These are phyloP conservation scores for Oldenlandia corymbosa DNA, from an alignment of 257 asterid species.

Conservation along the genomic window DNA sequence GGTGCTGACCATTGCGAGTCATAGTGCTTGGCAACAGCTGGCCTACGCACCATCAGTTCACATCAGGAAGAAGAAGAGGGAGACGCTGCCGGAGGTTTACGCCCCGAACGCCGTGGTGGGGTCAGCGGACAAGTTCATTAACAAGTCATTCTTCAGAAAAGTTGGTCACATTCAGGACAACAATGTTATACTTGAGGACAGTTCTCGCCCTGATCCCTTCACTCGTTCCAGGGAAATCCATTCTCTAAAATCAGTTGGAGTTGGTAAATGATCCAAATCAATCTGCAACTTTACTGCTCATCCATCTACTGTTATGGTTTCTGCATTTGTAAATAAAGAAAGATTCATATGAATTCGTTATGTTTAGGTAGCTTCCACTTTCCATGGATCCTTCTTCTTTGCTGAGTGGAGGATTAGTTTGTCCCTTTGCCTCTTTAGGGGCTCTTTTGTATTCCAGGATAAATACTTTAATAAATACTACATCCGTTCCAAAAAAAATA, in stretches of 20 bases:
- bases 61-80: slow-evolving; percentile 15
- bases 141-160: slow-evolving; percentile 16
- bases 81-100: slow-evolving; percentile 15
- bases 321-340: background rate
- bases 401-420: too few relatives aligned
- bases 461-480: too few relatives aligned
- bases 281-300: background rate
- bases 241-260: slow-evolving; percentile 8
- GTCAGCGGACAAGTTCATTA: slow-evolving; percentile 2
- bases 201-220: slow-evolving; percentile 13
- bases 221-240: slow-evolving; percentile 3
- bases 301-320: background rate
- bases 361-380: too few relatives aligned
- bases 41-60: slow-evolving; percentile 13
- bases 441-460: too few relatives aligned
- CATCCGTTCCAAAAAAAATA: too few relatives aligned
- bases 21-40: slow-evolving; percentile 17
- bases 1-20: background rate
- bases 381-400: too few relatives aligned
- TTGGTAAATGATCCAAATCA: background rate
- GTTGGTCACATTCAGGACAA: slow-evolving; percentile 17
- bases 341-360: too few relatives aligned
- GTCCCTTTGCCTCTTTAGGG: too few relatives aligned
- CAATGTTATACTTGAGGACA: background rate
- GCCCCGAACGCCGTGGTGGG: background rate